Base-by-base conservation (phyloP, 139 green algal genomes). In the Diplosphaera chodatii region DNA sequence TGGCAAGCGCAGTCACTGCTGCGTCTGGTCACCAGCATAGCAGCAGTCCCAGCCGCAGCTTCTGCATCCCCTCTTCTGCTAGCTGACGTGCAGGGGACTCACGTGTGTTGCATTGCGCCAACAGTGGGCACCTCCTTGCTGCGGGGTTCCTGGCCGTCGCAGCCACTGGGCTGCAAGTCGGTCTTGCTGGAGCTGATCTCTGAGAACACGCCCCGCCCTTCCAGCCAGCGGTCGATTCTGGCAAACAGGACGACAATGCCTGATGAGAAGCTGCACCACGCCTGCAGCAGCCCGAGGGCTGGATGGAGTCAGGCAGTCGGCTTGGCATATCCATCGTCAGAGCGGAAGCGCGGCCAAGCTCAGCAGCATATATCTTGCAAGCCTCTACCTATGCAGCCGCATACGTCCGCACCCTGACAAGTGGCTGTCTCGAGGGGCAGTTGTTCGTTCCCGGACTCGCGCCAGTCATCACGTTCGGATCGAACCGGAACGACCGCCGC, bases 191-290 rank as follows among this genome's bases (percentile, higher is more conserved):
- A n/a, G 18, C 28, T 76, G 1, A 95, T 68, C 69, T 81, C 76
- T 32, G 32, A 70, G 30, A 90, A 73, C 27, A 87, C 16, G 33
- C 64, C 68, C 3, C 67, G 23, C 33, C 70, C 33, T 77, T 89
- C 83, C 68, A 90, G 81, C 76, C 69, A 80, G 2, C 16, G 8
- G 55, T 90, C 85, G 48, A 59, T 27, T 4, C 18, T 59, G 48
- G 16, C 18, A 25, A 59, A 59, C 16, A 5, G 16, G 18, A 18
- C 25, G 48, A 59, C 48, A 4, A 59, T 25, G 48, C 48, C 16
- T 25, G 16, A 10, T 3, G 48, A 10, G 3, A 59, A 25, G 48
- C 48, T 25, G 48, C 48, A 18, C 48, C 16, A 23, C 48, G 48
- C 48, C 48, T 59, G 48, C 48, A 25, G 16, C 16, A 59, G 48